Conservation (phyloP, 75 land plant genomes). For the Pseudotsuga menziesii region DNA sequence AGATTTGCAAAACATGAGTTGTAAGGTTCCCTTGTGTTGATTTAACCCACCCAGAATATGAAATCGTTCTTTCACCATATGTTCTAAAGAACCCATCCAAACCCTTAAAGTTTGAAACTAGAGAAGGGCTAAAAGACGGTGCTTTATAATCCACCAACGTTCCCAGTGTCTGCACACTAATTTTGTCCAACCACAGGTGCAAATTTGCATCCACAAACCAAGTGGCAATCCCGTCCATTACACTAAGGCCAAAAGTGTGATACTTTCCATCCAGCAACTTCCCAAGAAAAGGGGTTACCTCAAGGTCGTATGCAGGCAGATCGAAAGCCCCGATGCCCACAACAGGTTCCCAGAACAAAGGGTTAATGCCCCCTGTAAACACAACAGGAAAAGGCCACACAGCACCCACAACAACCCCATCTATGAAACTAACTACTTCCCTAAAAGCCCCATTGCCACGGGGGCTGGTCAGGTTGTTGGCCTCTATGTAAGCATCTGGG, state of each 20-base stretch:
- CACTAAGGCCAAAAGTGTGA: conserved; percentile 34
- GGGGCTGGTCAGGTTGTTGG: conserved; percentile 62
- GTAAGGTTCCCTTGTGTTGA: conserved; percentile 72
- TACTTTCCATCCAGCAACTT: conserved; percentile 26
- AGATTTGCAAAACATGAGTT: conserved; percentile 31
- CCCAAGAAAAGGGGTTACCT: conserved; percentile 55
- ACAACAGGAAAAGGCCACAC: conserved; percentile 92
- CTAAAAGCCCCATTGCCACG: conserved; percentile 91
- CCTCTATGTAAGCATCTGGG: conserved; percentile 57
- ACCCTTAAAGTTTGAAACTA: conserved; percentile 37
- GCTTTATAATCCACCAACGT: conserved; percentile 24
- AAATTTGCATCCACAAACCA: conserved; percentile 75
- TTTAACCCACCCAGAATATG: conserved; percentile 55
- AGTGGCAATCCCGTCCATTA: conserved; percentile 39
- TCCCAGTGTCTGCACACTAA: conserved; percentile 32
- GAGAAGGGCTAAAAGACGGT: conserved; percentile 1
- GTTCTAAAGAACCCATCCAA: conserved; percentile 55
- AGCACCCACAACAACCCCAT: conserved; percentile 65
- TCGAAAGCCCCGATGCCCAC: conserved; percentile 82
- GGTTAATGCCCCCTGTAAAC: conserved; percentile 86
- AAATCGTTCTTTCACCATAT: conserved; percentile 30
- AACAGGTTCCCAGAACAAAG: conserved; percentile 82
- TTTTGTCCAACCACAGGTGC: conserved; percentile 72
- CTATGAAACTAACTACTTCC: conserved; percentile 67
- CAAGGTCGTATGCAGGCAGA: conserved; percentile 71